phyloP scores from a whole-genome alignment of 2,329 filamentous ascomycete species.

The Aureobasidium namibiae region DNA sequence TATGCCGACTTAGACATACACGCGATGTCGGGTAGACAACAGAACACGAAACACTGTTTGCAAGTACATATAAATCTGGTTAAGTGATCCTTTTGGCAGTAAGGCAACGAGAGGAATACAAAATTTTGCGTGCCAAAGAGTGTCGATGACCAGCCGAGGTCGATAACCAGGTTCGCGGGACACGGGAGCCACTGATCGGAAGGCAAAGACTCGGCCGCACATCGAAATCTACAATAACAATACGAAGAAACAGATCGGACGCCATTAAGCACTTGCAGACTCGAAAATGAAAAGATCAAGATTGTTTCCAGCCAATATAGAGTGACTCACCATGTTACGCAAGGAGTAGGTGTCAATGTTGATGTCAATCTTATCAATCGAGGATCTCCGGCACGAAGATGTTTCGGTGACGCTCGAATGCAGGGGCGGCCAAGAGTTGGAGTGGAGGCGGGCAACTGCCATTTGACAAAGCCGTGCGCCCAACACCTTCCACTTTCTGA shows the following conservation, averaged over 20 bases:
- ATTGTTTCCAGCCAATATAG: no score
- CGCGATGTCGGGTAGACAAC: not conserved
- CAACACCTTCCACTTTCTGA: not conserved
- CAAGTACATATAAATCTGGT: not conserved
- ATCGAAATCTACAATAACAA: not conserved
- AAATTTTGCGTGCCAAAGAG: not conserved
- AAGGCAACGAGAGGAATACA: not conserved
- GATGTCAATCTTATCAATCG: conserved; percentile 13
- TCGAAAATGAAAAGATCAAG: not conserved
- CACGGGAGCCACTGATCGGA: not conserved
- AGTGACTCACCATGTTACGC: not conserved
- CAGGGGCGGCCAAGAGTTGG: not conserved
- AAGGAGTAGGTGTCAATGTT: not conserved
- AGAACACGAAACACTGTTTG: not conserved
- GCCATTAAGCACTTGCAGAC: not conserved
- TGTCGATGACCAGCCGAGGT: not conserved
- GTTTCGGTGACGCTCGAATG: not conserved
- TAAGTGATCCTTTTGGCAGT: not conserved
- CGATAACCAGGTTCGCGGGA: not conserved
- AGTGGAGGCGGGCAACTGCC: not conserved
- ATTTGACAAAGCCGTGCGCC: not conserved
- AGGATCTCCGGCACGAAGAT: not conserved
- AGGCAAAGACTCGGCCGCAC: not conserved
- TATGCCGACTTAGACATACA: not conserved
- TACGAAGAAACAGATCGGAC: not conserved